Conservation (phyloP, 1,284 basidiomycete species). For the Microbotryum lychnidis-dioicae region DNA sequence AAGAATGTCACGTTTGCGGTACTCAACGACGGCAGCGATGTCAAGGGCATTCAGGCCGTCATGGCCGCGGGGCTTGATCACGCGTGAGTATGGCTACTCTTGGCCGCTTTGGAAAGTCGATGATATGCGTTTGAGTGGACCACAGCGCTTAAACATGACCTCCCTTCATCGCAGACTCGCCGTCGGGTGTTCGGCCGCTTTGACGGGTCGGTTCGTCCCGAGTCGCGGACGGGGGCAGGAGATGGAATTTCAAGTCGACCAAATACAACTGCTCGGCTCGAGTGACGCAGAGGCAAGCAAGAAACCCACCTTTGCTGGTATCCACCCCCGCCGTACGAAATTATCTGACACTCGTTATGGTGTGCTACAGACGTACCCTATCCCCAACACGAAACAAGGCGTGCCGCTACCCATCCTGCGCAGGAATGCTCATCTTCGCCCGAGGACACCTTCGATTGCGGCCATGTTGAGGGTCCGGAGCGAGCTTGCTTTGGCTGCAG, state of each 20-base stretch:
- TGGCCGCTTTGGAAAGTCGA: background rate
- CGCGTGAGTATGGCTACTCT: constrained; percentile 29
- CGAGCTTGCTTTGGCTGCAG: constrained; percentile 29
- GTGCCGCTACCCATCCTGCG: constrained; percentile 60
- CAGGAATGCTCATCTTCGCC: constrained; percentile 71
- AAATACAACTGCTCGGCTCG: constrained; percentile 58
- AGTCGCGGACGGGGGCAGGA: constrained; percentile 63
- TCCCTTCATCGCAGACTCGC: constrained; percentile 39
- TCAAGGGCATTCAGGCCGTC: constrained; percentile 66
- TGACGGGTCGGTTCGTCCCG: constrained; percentile 52
- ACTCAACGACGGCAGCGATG: constrained; percentile 68
- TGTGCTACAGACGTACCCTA: constrained; percentile 20
- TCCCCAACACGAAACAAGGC: constrained; percentile 31
- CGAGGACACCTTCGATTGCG: constrained; percentile 61
- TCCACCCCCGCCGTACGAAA: background rate
- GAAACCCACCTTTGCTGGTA: background rate
- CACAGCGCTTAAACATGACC: background rate
- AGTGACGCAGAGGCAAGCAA: constrained; percentile 74
- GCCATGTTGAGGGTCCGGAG: constrained; percentile 68
- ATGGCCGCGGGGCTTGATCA: constrained; percentile 45
- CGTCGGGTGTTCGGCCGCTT: constrained; percentile 26
- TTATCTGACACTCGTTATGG: too few species aligned
- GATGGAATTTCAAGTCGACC: constrained; percentile 61
- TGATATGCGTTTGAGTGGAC: background rate
- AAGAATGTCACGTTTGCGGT: constrained; percentile 79